These are phyloP conservation scores for Marchantia polymorpha DNA, from an alignment of 225 moss, liverwort and hornwort species.

Conservation along the genomic window DNA sequence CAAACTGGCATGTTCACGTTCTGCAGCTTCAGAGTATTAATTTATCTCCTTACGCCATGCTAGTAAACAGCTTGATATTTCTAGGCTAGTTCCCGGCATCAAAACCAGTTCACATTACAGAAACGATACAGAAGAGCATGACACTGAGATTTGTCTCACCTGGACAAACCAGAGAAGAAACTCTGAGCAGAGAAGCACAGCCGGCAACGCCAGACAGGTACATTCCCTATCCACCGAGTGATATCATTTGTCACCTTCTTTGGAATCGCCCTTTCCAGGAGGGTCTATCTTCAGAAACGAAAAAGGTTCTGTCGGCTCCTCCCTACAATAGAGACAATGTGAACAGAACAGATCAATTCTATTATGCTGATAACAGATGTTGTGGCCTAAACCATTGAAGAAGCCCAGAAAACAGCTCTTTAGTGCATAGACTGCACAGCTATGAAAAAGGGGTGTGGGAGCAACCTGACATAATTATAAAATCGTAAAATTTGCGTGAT, in stretches of 20 bases:
- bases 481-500: background rate
- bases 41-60: too few relatives aligned
- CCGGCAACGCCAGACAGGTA: background rate
- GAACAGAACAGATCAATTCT: background rate
- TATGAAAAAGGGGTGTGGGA: background rate
- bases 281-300: conserved; percentile 64
- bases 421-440: background rate
- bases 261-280: conserved; percentile 15
- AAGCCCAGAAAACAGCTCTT: too few relatives aligned
- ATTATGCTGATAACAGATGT: background rate
- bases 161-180: background rate
- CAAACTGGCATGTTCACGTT: too few relatives aligned
- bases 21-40: too few relatives aligned
- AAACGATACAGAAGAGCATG: background rate
- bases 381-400: background rate
- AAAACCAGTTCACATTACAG: background rate
- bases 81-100: background rate
- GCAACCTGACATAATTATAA: background rate
- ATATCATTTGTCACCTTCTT: conserved; percentile 10
- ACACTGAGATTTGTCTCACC: background rate
- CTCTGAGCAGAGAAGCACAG: background rate
- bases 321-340: conserved; percentile 36
- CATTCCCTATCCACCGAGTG: background rate
- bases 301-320: conserved; percentile 78
- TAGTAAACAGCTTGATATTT: background rate